Conservation (phyloP, 257 asterid species). For the Leptodermis oblonga region DNA sequence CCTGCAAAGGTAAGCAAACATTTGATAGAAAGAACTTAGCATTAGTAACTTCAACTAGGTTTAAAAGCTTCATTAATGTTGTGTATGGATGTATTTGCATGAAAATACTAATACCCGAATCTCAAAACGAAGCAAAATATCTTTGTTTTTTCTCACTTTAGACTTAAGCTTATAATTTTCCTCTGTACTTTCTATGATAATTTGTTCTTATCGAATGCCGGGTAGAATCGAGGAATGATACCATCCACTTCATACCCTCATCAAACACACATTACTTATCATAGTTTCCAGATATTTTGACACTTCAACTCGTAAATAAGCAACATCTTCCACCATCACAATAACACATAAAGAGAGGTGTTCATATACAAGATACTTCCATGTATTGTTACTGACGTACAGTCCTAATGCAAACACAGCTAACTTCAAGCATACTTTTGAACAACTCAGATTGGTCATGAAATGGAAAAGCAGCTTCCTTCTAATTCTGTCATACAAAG, state of each 20-base stretch:
- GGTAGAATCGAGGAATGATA: neutral
- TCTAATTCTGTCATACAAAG: neutral
- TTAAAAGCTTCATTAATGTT: neutral
- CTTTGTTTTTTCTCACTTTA: neutral
- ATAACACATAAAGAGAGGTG: neutral
- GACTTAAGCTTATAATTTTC: neutral
- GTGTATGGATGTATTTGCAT: neutral
- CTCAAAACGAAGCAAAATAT: no score
- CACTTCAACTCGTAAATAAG: neutral
- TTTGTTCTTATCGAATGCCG: neutral
- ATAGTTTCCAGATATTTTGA: neutral
- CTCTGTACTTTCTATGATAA: neutral
- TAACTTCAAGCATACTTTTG: neutral
- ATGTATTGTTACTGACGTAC: neutral
- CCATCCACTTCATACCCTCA: neutral
- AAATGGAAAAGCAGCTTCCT: neutral
- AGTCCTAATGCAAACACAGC: neutral
- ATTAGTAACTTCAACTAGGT: neutral
- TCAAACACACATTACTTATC: neutral
- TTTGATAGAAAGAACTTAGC: neutral
- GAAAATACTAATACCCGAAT: neutral
- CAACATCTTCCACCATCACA: neutral
- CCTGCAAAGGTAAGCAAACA: conserved; percentile 32
- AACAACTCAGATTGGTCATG: neutral
- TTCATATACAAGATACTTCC: neutral